Base-by-base conservation (phyloP, 164 flowering plant species). In the Amborella trichopoda region DNA sequence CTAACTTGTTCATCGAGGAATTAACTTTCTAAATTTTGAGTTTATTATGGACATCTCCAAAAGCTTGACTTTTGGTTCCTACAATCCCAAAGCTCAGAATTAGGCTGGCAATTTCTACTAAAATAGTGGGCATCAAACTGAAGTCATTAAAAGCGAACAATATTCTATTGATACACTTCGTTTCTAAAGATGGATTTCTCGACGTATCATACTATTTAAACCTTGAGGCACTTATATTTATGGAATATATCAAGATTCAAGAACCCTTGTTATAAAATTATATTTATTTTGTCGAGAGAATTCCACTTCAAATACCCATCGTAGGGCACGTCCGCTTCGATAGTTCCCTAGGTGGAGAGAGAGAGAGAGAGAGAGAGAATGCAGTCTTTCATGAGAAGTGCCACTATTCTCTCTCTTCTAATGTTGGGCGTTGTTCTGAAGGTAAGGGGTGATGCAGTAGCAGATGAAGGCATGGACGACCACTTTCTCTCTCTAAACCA, bases 351-450 rank as follows among this genome's bases (percentile, higher is more conserved):
- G 41, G 9, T 30, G 25, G 17, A 23, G 42, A 36, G 41, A 12
- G 12, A 49, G 28, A 2, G 19, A 32, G 3, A 49, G 45, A 49
- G 46, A 54, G 24, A 63, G 54, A 53, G 68, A 46, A 55, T 21
- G 17, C 41, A 22, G 21, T 16, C 41, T 23, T 38, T 4, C 40
- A 33, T 53, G 26, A 56, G 49, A 8, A 53, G 20, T 16, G 28
- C 33, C 9, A 37, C 46, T 54, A 50, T 59, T 55, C 50, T 59
- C 54, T 59, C 57, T 26, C 6, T 61, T 23, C 9, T 21, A 19
- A 45, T 52, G 33, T 42, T 11, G 53, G 17, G n/a, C 52, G 23
- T 43, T 6, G 42, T 46, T 10, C 46, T 46, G 34, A 46, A 38
- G 9, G 22, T 20, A 5, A 58, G 53, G 6, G 24, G 27, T 1